Conservation (phyloP, 179 eudicot genomes). For the Gypsophila paniculata region DNA sequence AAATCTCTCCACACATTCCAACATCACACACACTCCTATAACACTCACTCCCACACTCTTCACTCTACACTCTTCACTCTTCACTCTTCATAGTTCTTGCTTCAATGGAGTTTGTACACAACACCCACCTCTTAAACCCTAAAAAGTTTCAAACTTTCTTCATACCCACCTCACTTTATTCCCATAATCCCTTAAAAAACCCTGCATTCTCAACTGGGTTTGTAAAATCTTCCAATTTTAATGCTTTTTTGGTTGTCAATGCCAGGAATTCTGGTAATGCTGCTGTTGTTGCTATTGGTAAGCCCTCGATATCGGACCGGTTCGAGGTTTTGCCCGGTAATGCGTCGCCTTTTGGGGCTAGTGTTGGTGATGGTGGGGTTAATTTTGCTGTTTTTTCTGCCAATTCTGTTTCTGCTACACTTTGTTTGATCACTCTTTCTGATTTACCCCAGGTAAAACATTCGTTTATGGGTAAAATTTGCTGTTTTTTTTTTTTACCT, state of each 20-base stretch:
- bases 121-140: constrained; percentile 21
- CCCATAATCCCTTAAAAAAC: not conserved
- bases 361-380: constrained; percentile 60
- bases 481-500: too few species aligned
- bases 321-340: constrained; percentile 53
- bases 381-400: constrained; percentile 74
- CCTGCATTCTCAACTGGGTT: constrained; percentile 27
- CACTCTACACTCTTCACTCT: not conserved
- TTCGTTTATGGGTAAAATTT: too few species aligned
- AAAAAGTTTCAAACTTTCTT: constrained; percentile 12
- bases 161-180: constrained; percentile 13
- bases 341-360: constrained; percentile 80
- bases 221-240: constrained; percentile 13
- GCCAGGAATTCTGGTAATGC: constrained; percentile 36
- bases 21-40: constrained; percentile 13
- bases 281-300: constrained; percentile 27
- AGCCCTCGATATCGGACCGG: constrained; percentile 30
- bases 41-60: not conserved
- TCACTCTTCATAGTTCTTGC: not conserved
- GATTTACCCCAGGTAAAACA: constrained; percentile 59
- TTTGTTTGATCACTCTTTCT: constrained; percentile 57
- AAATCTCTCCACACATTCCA: constrained; percentile 27
- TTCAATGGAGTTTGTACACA: constrained; percentile 38
- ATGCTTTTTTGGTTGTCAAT: constrained; percentile 21
- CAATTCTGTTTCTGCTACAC: constrained; percentile 62